These are phyloP conservation scores for Coelastrella sp. DNA, from an alignment of 139 green algal genomes.

Conservation along the genomic window DNA sequence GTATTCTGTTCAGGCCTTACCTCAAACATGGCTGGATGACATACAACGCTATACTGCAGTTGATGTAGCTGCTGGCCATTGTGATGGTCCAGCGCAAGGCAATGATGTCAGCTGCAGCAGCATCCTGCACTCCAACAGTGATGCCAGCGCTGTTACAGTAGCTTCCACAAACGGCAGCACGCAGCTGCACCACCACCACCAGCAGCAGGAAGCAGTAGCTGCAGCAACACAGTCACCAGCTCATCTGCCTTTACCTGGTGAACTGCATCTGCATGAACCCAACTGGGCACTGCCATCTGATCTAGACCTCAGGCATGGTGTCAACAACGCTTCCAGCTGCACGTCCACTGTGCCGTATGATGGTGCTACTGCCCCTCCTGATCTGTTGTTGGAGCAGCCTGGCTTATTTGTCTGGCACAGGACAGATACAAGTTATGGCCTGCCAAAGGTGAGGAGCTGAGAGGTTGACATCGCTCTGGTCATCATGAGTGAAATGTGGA, in stretches of 20 bases:
- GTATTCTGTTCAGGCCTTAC: conserved; percentile 52
- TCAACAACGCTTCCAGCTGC: background rate
- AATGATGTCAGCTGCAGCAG: too few relatives aligned
- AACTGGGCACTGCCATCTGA: conserved; percentile 48
- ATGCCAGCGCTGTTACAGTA: too few relatives aligned
- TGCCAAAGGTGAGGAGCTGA: conserved; percentile 55
- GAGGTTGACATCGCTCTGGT: too few relatives aligned
- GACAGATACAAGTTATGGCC: conserved; percentile 52
- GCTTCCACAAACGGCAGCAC: background rate
- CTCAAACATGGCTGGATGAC: background rate
- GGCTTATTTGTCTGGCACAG: conserved; percentile 55
- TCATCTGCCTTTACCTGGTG: background rate
- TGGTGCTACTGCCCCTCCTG: background rate
- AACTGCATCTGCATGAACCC: conserved; percentile 43
- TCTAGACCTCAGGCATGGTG: background rate
- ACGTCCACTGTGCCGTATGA: background rate
- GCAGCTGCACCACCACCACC: conserved; percentile 5
- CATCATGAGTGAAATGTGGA: too few relatives aligned
- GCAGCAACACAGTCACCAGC: too few relatives aligned
- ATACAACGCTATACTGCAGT: conserved; percentile 5
- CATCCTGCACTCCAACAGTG: background rate
- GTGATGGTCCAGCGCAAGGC: too few relatives aligned
- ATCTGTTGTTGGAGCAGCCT: background rate
- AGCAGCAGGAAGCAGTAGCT: background rate
- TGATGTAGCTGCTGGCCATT: background rate